These are phyloP conservation scores for Esteya vermicola DNA, from an alignment of 2,329 filamentous ascomycete genomes.

Conservation along the genomic window DNA sequence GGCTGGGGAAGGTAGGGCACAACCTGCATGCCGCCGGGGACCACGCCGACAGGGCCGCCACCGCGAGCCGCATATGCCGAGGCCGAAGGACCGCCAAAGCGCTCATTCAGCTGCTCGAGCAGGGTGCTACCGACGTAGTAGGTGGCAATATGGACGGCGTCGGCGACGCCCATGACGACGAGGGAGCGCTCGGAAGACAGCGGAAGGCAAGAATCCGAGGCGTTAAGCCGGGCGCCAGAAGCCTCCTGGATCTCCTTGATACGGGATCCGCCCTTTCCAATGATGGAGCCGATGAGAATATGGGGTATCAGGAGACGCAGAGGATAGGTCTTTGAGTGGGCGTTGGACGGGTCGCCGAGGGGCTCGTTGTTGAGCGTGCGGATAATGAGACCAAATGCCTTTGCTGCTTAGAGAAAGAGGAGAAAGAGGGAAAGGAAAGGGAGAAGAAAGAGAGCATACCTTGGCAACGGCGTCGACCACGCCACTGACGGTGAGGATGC, in stretches of 20 bases:
- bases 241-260: slow-evolving; percentile 98
- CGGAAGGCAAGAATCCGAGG: slow-evolving; percentile 86
- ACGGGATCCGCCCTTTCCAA: slow-evolving; percentile 88
- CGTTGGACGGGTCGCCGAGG: slow-evolving; percentile 71
- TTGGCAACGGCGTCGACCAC: slow-evolving; percentile 94
- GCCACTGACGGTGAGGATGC: slow-evolving; percentile 93
- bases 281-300: slow-evolving; percentile 95
- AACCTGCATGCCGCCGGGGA: slow-evolving; percentile 96
- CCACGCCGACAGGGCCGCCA: slow-evolving; percentile 81
- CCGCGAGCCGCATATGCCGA: slow-evolving; percentile 96
- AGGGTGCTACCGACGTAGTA: slow-evolving; percentile 99
- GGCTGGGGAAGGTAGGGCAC: slow-evolving; percentile 95
- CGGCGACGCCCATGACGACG: slow-evolving; percentile 92
- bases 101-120: slow-evolving; percentile 90
- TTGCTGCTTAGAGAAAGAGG: slow-evolving; percentile 2
- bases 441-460: slow-evolving; percentile 30
- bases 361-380: slow-evolving; percentile 96
- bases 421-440: background rate
- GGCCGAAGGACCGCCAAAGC: slow-evolving; percentile 87
- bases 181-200: slow-evolving; percentile 95
- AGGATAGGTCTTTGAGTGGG: slow-evolving; percentile 94
- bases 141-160: slow-evolving; percentile 96
- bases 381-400: slow-evolving; percentile 97
- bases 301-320: slow-evolving; percentile 90
- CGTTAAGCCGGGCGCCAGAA: slow-evolving; percentile 89